phyloP scores from a whole-genome alignment of 129 eudicot species.

The Oenanthe sinensis region DNA sequence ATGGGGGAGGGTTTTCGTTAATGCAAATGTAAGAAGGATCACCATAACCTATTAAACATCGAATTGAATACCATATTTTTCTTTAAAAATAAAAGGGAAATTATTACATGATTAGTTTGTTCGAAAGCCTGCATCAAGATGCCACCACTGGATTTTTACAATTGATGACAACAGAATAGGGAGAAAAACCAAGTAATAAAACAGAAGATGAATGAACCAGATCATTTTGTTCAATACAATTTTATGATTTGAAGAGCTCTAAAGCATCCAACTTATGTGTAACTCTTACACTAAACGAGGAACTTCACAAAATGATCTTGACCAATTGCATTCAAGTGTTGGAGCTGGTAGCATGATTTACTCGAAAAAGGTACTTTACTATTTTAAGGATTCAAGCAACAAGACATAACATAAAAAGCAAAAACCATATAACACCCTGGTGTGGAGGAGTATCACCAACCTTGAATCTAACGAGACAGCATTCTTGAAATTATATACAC shows the following conservation, averaged over 20 bases:
- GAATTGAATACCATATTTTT: neutral
- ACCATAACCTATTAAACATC: neutral
- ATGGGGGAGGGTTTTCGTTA: neutral
- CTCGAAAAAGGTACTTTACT: neutral
- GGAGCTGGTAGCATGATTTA: neutral
- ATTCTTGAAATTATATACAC: constrained; percentile 55
- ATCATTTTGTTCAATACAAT: neutral
- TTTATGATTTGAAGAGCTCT: neutral
- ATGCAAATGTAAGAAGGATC: neutral
- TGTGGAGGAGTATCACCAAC: constrained; percentile 13
- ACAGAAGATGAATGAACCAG: neutral
- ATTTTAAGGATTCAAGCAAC: neutral
- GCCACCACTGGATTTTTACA: neutral
- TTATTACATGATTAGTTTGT: neutral
- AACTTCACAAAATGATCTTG: neutral
- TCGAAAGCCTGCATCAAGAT: neutral
- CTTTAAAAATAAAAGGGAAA: neutral
- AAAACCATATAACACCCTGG: neutral
- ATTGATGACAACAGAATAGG: neutral
- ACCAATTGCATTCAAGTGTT: neutral
- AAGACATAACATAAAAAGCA: neutral
- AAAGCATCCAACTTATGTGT: neutral
- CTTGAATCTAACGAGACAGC: constrained; percentile 41
- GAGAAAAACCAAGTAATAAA: neutral
- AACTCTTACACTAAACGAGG: neutral